Base-by-base conservation (phyloP, 2,329 filamentous ascomycete species). In the Fonsecaea monophora region DNA sequence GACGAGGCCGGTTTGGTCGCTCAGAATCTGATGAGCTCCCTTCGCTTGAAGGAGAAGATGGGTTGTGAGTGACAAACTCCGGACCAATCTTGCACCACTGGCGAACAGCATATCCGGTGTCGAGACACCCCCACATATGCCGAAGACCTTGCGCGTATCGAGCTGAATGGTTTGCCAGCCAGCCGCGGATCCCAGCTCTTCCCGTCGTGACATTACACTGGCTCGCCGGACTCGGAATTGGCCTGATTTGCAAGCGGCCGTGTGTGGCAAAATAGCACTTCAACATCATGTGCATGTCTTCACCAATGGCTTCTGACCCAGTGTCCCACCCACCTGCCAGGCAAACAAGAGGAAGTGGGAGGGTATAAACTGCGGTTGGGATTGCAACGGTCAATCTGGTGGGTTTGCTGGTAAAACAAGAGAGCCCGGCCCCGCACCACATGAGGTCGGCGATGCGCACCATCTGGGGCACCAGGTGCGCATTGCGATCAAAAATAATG, bases 251-350 rank as follows among this genome's bases (percentile, higher is more conserved):
- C 62, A 92, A 75, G 74, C 91, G 87, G 2, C 90, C 90, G 68
- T 89, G 90, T 18, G 91, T 83, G 0, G 89, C 87, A 70, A 92
- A 92, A 80, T 92, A 92, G 76, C 89, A 91, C 81, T 92, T 92
- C 69, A 92, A 82, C 74, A 90, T 90, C 90, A 92, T 92, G 79
- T 92, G 90, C 74, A 92, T 78, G 74, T 92, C 90, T 77, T 92
- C 90, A 53, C 90, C 90, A 71, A 92, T 92, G 21, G 90, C 89
- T 68, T 90, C 89, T 1, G 86, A 83, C 60, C 86, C 88, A 62
- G 86, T 86, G 74, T 92, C 90, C 90, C 89, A 92, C 32, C 90
- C 90, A 9, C 88, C 88, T 35, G 91, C 89, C 34, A 86, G 83
- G 72, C 91, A 89, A 48, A 89, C 85, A 15, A 92, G 79, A 54